These are phyloP conservation scores for Pleodorina starrii DNA, from an alignment of 139 green algal species.

Conservation along the genomic window DNA sequence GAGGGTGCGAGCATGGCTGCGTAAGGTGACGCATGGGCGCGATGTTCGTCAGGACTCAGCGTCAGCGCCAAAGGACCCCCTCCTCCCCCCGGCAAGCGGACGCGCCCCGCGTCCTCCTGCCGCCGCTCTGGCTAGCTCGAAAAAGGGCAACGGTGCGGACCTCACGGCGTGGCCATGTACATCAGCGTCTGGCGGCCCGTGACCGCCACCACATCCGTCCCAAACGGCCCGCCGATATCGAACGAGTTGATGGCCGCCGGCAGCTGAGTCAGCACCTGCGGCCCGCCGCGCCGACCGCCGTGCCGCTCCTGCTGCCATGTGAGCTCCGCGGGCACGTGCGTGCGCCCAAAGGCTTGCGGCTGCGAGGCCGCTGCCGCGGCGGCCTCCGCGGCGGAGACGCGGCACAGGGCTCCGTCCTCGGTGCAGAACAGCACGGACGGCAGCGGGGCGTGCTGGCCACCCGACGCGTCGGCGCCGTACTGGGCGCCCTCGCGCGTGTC, in stretches of 20 bases:
- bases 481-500: slow-evolving; percentile 24
- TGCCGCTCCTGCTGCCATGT: not conserved
- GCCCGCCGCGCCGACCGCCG: not conserved
- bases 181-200: slow-evolving; percentile 61
- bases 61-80: too few species aligned
- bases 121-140: too few species aligned
- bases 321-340: too few species aligned
- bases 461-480: not conserved
- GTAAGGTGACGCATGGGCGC: too few species aligned
- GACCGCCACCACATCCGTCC: slow-evolving; percentile 59
- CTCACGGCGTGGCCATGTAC: slow-evolving; percentile 41
- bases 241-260: slow-evolving; percentile 60
- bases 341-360: not conserved
- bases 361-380: not conserved
- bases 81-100: too few species aligned
- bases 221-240: slow-evolving; percentile 53
- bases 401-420: slow-evolving; percentile 55
- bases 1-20: too few species aligned
- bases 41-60: too few species aligned
- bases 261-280: slow-evolving; percentile 41
- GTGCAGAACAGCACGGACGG: slow-evolving; percentile 67
- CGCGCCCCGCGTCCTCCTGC: too few species aligned
- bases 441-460: not conserved
- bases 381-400: not conserved
- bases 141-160: too few species aligned